A percentile compares a stretch with the other conserved stretches of the same genome.
phyloP scores from a whole-genome alignment of 2,329 filamentous ascomycete species.

The Diaporthe sp. region DNA sequence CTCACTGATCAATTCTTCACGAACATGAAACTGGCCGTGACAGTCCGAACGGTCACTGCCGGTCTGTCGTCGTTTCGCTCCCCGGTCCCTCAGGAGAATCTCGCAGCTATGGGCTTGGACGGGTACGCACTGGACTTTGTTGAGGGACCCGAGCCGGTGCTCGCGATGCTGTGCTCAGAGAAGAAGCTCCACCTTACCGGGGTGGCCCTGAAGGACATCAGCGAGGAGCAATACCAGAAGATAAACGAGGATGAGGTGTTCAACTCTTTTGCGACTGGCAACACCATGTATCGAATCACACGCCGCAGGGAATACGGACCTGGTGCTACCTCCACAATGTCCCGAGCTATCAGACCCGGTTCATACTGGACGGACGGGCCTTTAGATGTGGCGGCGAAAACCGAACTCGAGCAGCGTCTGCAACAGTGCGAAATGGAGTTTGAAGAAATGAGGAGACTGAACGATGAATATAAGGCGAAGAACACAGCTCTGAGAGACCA shows the following conservation, averaged over 20 bases:
- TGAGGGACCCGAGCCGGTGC: conserved; percentile 82
- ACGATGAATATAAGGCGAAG: conserved; percentile 53
- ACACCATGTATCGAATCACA: conserved; percentile 72
- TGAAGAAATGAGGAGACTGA: conserved; percentile 50
- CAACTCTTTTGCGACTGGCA: conserved; percentile 77
- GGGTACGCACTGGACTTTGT: conserved; percentile 85
- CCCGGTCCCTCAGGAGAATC: conserved; percentile 67
- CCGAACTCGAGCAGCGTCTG: conserved; percentile 68
- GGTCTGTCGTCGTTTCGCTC: conserved; percentile 67
- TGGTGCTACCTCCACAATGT: conserved; percentile 76
- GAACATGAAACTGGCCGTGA: conserved; percentile 76
- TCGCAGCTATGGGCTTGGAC: conserved; percentile 76
- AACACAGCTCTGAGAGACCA: conserved; percentile 51
- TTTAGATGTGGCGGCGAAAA: conserved; percentile 75
- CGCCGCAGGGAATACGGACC: conserved; percentile 86
- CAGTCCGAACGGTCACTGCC: conserved; percentile 73
- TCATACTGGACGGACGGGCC: conserved; percentile 82
- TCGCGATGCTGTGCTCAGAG: conserved; percentile 89
- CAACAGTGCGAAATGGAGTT: conserved; percentile 55
- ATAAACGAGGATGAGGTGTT: conserved; percentile 71
- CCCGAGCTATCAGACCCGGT: conserved; percentile 71
- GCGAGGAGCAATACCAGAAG: conserved; percentile 75
- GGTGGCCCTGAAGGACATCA: conserved; percentile 73
- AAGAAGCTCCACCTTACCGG: conserved; percentile 77
- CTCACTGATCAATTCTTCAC: conserved; percentile 76